Percentiles rank a stretch among this genome's conserved stretches.
These are phyloP conservation scores for Fusarium torreyae DNA, from an alignment of 2,329 filamentous ascomycete genomes.

Conservation along the genomic window DNA sequence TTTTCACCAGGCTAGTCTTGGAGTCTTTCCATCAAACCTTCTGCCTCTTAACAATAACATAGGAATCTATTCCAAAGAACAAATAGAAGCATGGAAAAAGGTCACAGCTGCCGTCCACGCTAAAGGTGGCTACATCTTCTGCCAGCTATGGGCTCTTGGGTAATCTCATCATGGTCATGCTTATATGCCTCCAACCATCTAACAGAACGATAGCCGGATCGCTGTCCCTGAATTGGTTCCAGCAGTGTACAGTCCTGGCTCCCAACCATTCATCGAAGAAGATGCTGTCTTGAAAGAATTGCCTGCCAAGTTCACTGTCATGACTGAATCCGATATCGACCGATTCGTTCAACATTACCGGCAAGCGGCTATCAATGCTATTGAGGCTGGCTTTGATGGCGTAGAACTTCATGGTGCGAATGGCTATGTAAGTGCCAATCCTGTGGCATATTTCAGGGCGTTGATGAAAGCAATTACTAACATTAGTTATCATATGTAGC, in stretches of 20 bases:
- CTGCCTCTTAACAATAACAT: conserved; percentile 58
- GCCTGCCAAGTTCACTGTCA: conserved; percentile 55
- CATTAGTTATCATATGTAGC: not conserved
- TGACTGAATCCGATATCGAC: conserved; percentile 77
- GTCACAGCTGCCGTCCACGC: conserved; percentile 75
- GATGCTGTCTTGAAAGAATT: conserved; percentile 6
- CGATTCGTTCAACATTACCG: conserved; percentile 72
- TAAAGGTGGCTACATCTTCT: conserved; percentile 72
- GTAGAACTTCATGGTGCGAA: conserved; percentile 73
- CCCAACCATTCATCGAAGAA: conserved; percentile 11
- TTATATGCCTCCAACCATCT: not conserved
- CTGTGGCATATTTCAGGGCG: rapidly evolving
- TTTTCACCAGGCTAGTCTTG: conserved; percentile 26
- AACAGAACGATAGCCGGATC: conserved; percentile 17
- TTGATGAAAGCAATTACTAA: not conserved
- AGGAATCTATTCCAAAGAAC: conserved; percentile 70
- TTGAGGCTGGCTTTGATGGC: conserved; percentile 75
- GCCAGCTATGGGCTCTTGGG: conserved; percentile 75
- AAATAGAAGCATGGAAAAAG: conserved; percentile 72
- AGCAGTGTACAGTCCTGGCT: conserved; percentile 29
- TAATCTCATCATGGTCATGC: conserved; percentile 56
- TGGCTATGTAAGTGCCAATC: conserved; percentile 64
- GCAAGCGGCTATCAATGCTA: conserved; percentile 66
- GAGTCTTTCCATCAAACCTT: not conserved
- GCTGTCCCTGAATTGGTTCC: conserved; percentile 36